Base-by-base conservation (phyloP, 345 rosid genomes). In the Acer yangbiense region DNA sequence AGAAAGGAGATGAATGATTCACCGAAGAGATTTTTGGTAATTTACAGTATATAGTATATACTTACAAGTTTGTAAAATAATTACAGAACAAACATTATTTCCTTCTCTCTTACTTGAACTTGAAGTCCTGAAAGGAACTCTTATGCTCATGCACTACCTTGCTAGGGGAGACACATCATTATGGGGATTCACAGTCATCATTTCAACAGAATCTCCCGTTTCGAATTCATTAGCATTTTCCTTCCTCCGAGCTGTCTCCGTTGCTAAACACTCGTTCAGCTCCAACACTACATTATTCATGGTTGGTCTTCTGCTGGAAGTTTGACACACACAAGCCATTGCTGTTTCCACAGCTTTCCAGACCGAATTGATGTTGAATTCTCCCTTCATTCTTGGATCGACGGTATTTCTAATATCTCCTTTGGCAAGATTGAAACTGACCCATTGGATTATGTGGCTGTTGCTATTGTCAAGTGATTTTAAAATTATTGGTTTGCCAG, bases 281-380 rank as follows among this genome's bases (percentile, higher is more conserved):
- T 76, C 89, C 10, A 70, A 73, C 68, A 82, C 76, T 25, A 84
- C 87, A 35, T 80, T 75, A 44, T 71, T 76, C 81, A 83, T 84
- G 55, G 78, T 82, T 72, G 86, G 89, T 68, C 87, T 86, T 72
- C 67, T 57, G 27, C 68, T 14, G 48, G 85, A 78, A 44, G 72
- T 64, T 10, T 76, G 79, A 48, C 76, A 75, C 25, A 76, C 73
- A 76, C 90, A 89, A n/a, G 81, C 75, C 82, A 87, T 82, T 43
- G 88, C 92, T 58, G 82, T 16, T 65, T 86, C 89, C 39, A 84
- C 83, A 23, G 81, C 87, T 86, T 85, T 87, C 85, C 86, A 78
- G 0, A 77, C 87, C 1, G 87, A 87, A 29, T 79, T 72, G 27
- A 69, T 20, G 72, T 77, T 74, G 43, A 61, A 87, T 12, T 75